Evolutionary conservation across 768 basidiomycete species (phyloP), one percentile per base, ranked within the genome.

Genomic region (Phylloporus rhodoxanthus): DNA sequence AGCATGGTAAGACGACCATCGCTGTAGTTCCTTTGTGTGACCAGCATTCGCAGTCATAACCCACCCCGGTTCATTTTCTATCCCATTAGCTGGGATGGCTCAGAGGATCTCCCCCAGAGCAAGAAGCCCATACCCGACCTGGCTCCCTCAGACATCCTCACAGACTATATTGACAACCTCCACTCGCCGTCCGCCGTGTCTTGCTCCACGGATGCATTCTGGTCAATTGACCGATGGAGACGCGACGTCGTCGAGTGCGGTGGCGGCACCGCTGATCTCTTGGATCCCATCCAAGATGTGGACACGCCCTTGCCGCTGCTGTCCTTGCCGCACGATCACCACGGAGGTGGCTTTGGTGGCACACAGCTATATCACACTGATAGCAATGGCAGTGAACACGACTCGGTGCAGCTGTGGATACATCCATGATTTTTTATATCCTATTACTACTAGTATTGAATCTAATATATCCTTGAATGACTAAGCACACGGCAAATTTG

Each of bases 101-200:
- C 54, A 19, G 51, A 57, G 8, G 53, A 54, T 47, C 45, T 52
- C 50, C 44, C 48, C 76, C 15, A 69, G 33, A 30, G 7, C 25
- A 41, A 51, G 36, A 43, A 21, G 26, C 20, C 26, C 11, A 11
- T 10, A 38, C 25, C 28, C 4, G 25, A 15, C 23, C 15, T 26
- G 13, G 43, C 28, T 29, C 28, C 8, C 28, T 20, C 19, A 6
- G 37, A 34, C 21, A 33, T 46, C 3, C 20, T 23, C 15, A 40
- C 40, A 43, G 38, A 53, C 10, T 37, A 29, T n/a, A 15, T 23
- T 1, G 45, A 53, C n/a, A 76, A 77, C 54, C 63, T 73, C 48
- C 62, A 48, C 47, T 55, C 51, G 29, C 53, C 56, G 36, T 56
- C 55, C 5, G 54, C 58, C 21, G 56, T 61, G 8, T 58, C 55